Percentiles rank a stretch among this genome's conserved stretches.
Evolutionary conservation across 495 filamentous ascomycete genomes (phyloP).

Genomic region (Podospora tetraspora): DNA sequence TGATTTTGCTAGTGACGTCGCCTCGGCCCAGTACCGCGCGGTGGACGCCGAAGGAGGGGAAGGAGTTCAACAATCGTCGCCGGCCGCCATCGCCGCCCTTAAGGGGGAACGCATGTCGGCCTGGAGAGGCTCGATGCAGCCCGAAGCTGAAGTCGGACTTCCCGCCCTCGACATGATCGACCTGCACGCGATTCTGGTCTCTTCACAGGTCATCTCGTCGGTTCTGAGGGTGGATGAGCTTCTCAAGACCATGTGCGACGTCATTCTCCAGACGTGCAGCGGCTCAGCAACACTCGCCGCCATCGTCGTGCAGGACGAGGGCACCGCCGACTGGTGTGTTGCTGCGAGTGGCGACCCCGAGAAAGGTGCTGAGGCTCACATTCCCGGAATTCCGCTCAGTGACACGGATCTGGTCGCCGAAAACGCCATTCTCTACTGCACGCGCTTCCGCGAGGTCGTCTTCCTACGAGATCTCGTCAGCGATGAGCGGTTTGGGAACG

Average conservation of each 20-base stretch:
- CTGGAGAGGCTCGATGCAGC: slow-evolving; percentile 51
- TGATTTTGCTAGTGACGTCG: slow-evolving; percentile 56
- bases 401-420: slow-evolving; percentile 59
- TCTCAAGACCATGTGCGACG: slow-evolving; percentile 82
- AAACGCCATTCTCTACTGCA: slow-evolving; percentile 74
- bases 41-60: slow-evolving; percentile 53
- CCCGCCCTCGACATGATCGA: slow-evolving; percentile 76
- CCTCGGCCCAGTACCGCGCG: slow-evolving; percentile 48
- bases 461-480: slow-evolving; percentile 77
- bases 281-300: slow-evolving; percentile 70
- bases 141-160: slow-evolving; percentile 45
- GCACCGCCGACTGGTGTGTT: slow-evolving; percentile 47
- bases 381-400: slow-evolving; percentile 61
- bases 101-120: slow-evolving; percentile 60
- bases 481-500: slow-evolving; percentile 83
- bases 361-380: slow-evolving; percentile 55
- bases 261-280: slow-evolving; percentile 81
- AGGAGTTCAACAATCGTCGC: slow-evolving; percentile 47
- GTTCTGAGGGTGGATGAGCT: slow-evolving; percentile 80
- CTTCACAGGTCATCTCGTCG: slow-evolving; percentile 85
- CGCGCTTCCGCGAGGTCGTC: slow-evolving; percentile 76
- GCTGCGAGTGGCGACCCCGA: slow-evolving; percentile 70
- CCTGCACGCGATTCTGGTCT: slow-evolving; percentile 77
- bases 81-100: slow-evolving; percentile 43
- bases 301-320: slow-evolving; percentile 50